phyloP scores from a whole-genome alignment of 192 early-diverging fungal genomes.

The Gamsiella multidivaricata region DNA sequence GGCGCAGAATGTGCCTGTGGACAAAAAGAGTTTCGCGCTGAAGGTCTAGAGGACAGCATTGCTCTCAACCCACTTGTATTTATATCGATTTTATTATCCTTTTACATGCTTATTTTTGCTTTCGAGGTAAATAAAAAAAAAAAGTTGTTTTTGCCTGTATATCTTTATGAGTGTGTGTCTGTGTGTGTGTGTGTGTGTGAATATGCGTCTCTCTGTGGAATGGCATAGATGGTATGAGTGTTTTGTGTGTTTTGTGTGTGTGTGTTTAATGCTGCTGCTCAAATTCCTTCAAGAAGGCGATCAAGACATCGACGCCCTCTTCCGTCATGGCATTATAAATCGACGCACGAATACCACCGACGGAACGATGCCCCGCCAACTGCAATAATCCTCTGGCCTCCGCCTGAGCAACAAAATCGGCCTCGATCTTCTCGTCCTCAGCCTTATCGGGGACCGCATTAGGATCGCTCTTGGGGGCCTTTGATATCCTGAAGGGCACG shows the following conservation, averaged over 20 bases:
- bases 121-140: no score
- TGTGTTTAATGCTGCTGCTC: constrained; percentile 56
- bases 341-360: constrained; percentile 92
- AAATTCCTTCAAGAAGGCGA: constrained; percentile 88
- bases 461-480: constrained; percentile 30
- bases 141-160: no score
- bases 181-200: no score
- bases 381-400: constrained; percentile 84
- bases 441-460: constrained; percentile 14
- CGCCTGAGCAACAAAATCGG: constrained; percentile 82
- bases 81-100: no score
- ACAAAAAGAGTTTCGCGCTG: no score
- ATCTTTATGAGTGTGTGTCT: no score
- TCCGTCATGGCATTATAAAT: constrained; percentile 95
- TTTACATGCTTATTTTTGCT: no score
- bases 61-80: no score
- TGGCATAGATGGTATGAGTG: no score
- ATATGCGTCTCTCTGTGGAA: no score
- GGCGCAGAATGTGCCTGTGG: neutral
- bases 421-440: constrained; percentile 75
- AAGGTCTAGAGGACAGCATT: no score
- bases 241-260: neutral
- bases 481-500: constrained; percentile 82
- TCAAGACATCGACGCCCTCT: constrained; percentile 84
- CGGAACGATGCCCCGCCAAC: constrained; percentile 94